phyloP scores from a whole-genome alignment of 768 basidiomycete genomes.

The Leccinum ochraceum region DNA sequence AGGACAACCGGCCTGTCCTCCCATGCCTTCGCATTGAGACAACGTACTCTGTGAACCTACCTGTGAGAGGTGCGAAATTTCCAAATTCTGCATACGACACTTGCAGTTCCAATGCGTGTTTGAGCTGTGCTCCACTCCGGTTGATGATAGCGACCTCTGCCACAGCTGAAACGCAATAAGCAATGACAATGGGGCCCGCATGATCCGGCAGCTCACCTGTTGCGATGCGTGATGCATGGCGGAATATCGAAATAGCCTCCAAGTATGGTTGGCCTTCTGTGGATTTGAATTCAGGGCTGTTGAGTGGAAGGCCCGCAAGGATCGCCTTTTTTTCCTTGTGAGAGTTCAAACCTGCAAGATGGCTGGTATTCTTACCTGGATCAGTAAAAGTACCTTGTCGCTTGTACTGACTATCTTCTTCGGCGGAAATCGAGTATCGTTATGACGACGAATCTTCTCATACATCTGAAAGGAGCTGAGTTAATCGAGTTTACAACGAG shows the following conservation, averaged over 20 bases:
- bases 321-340: slow-evolving; percentile 52
- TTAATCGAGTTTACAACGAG: background rate
- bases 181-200: background rate
- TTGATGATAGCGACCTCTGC: slow-evolving; percentile 75
- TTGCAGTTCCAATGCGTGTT: slow-evolving; percentile 75
- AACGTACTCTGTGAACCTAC: slow-evolving; percentile 57
- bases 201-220: slow-evolving; percentile 49
- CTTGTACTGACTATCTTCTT: slow-evolving; percentile 67
- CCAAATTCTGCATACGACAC: slow-evolving; percentile 21
- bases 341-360: background rate
- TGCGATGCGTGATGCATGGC: slow-evolving; percentile 74
- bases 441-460: slow-evolving; percentile 67
- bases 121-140: slow-evolving; percentile 64
- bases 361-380: slow-evolving; percentile 54
- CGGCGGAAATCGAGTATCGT: slow-evolving; percentile 78
- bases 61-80: slow-evolving; percentile 3
- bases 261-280: slow-evolving; percentile 70
- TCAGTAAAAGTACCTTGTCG: slow-evolving; percentile 80
- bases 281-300: slow-evolving; percentile 65
- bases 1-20: slow-evolving; percentile 85
- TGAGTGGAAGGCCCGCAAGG: slow-evolving; percentile 69
- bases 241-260: slow-evolving; percentile 70
- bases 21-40: slow-evolving; percentile 85
- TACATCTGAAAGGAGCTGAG: slow-evolving; percentile 40
- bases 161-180: slow-evolving; percentile 50